Conservation (phyloP, 2,329 filamentous ascomycete species). For the Neonectria hederae region DNA sequence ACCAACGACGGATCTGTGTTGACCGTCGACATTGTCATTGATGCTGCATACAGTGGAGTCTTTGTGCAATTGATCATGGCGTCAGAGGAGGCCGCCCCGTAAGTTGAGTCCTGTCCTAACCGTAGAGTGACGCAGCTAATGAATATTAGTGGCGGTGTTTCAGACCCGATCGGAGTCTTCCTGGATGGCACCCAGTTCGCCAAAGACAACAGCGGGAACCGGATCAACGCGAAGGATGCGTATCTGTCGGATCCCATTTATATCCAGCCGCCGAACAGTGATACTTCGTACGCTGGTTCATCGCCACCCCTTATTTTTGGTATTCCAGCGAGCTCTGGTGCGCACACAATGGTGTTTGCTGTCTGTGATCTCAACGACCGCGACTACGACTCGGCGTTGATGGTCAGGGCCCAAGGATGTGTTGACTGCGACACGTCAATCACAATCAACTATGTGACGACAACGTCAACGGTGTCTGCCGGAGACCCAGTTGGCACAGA, state of each 20-base stretch:
- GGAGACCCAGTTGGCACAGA: conserved; percentile 12
- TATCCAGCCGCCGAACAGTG: conserved; percentile 23
- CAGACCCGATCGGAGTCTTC: conserved; percentile 18
- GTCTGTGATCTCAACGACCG: conserved; percentile 23
- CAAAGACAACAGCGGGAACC: conserved; percentile 1
- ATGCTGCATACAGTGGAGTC: not conserved
- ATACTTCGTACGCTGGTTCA: conserved; percentile 23
- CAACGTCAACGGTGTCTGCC: conserved; percentile 2
- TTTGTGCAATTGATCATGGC: conserved; percentile 25
- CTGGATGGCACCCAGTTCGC: not conserved
- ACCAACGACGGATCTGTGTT: conserved; percentile 21
- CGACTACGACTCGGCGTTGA: conserved; percentile 15
- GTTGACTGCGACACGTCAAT: not conserved
- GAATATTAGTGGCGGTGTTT: not conserved
- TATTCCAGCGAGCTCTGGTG: not conserved
- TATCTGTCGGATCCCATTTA: not conserved
- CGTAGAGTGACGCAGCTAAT: not conserved
- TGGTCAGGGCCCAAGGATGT: conserved; percentile 20
- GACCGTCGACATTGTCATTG: conserved; percentile 5
- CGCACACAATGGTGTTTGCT: conserved; percentile 15
- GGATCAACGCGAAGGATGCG: not conserved
- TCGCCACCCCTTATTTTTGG: conserved; percentile 17
- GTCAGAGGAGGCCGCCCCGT: conserved; percentile 24
- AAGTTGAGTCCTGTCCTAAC: not conserved
- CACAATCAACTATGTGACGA: conserved; percentile 10